Base-by-base conservation (phyloP, 2,329 filamentous ascomycete genomes). In the Byssoonygena ceratinophila region DNA sequence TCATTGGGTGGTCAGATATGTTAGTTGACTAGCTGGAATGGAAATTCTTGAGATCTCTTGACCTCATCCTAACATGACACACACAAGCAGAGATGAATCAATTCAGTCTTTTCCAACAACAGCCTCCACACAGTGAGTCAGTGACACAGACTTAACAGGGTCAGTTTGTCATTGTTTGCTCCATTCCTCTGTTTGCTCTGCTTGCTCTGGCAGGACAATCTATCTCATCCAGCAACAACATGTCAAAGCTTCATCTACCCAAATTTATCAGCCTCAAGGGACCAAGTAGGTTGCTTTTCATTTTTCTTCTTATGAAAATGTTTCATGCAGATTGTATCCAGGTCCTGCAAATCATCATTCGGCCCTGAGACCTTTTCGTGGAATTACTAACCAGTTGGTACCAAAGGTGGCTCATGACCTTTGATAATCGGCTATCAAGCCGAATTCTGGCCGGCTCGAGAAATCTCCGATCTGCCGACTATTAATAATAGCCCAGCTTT, bases 401-500 rank as follows among this genome's bases (percentile, higher is more conserved):
- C 25, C 46, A 14, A 40, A 40, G 23, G 23, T 29, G 31, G 34
- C 46, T 49, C 23, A 11, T 14, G 14, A 49, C 34, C 46, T 40
- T 31, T 29, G 22, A 20, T 27, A n/a, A n/a, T 40, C 16, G 46
- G 25, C 37, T 43, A 32, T 50, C 40, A 45, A 14, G 39, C 49
- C 49, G 49, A 52, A 36, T 20, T 45, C 39, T 45, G 41, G 29
- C 40, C 49, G 49, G 16, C 31, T 37, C 7, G 14, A 43, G 45
- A 50, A 43, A 50, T 37, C 23, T 50, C 37, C 47, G 40, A 52
- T 37, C 14, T 48, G n/a, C 18, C 16, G 23, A 23, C 27, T 45
- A 37, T 52, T 52, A 37, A 34, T 52, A 52, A 52, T 52, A 36
- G 49, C 39, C 40, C 20, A 37, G 27, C 49, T 46, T 40, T 32